These are phyloP conservation scores for Coemansia sp. DNA, from an alignment of 192 early-diverging fungal genomes.

Conservation along the genomic window DNA sequence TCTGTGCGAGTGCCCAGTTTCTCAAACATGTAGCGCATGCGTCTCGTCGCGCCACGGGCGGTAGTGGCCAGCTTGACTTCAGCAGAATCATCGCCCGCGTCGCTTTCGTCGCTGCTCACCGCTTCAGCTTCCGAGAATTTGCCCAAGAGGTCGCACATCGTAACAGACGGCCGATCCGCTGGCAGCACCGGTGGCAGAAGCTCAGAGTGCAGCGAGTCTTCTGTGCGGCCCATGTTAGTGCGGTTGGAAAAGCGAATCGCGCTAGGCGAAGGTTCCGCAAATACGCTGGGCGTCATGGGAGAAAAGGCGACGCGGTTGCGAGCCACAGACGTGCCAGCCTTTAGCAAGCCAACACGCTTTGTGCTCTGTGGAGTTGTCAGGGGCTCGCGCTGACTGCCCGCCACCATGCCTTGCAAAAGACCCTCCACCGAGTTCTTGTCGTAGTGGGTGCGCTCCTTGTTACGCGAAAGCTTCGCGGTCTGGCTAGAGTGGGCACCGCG, in stretches of 20 bases:
- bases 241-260: constrained; percentile 38
- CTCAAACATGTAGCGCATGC: constrained; percentile 54
- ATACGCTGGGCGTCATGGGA: constrained; percentile 41
- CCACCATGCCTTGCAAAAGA: constrained; percentile 40
- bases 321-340: constrained; percentile 1
- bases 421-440: constrained; percentile 46
- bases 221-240: constrained; percentile 33
- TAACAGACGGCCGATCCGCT: constrained; percentile 1
- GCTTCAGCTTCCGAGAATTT: background rate
- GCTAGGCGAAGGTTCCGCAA: constrained; percentile 47
- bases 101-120: constrained; percentile 23
- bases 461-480: constrained; percentile 27
- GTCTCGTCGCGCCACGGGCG: constrained; percentile 6
- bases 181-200: constrained; percentile 20
- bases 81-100: background rate
- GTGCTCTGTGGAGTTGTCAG: constrained; percentile 34
- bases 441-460: constrained; percentile 40
- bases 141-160: constrained; percentile 6
- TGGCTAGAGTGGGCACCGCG: constrained; percentile 10
- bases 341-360: constrained; percentile 29
- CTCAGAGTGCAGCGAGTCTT: constrained; percentile 25
- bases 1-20: constrained; percentile 34
- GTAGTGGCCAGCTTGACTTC: background rate
- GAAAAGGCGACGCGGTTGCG: constrained; percentile 18
- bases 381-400: constrained; percentile 26